phyloP scores from a whole-genome alignment of 2,329 filamentous ascomycete genomes.

The Venturia carpophila region DNA sequence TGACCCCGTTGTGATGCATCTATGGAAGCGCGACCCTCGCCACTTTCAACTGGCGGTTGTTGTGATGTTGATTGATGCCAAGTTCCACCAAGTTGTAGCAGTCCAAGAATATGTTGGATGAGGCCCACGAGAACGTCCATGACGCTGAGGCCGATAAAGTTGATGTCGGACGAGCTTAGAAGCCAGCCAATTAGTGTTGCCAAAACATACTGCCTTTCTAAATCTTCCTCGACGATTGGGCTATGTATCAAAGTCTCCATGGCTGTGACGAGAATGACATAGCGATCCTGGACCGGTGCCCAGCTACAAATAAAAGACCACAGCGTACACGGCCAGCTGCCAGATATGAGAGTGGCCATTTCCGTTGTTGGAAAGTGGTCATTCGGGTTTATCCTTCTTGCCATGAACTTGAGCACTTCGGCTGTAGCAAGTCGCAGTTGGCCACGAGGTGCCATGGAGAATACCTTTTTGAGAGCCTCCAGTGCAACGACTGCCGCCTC shows the following conservation, averaged over 20 bases:
- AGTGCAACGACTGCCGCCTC: constrained; percentile 78
- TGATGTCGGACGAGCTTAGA: constrained; percentile 70
- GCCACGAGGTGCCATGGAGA: constrained; percentile 68
- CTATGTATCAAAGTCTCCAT: constrained; percentile 67
- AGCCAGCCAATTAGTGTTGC: constrained; percentile 74
- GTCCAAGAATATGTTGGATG: constrained; percentile 70
- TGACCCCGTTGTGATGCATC: constrained; percentile 20
- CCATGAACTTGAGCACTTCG: constrained; percentile 67
- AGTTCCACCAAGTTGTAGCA: constrained; percentile 58
- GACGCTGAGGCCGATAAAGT: constrained; percentile 89
- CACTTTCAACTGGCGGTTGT: constrained; percentile 25
- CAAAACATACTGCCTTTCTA: constrained; percentile 67
- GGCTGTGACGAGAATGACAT: constrained; percentile 75
- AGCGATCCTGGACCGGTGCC: constrained; percentile 91
- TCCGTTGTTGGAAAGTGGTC: constrained; percentile 26
- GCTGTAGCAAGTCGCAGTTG: constrained; percentile 73
- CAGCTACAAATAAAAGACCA: constrained; percentile 74
- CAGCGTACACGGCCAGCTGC: constrained; percentile 74
- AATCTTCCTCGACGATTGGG: constrained; percentile 59
- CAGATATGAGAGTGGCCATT: constrained; percentile 39
- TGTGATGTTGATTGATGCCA: constrained; percentile 23
- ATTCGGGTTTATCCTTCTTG: constrained; percentile 27
- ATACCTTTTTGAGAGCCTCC: constrained; percentile 79
- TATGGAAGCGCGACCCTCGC: constrained; percentile 20
- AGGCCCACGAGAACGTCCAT: constrained; percentile 89